phyloP scores from a whole-genome alignment of 345 rosid species.

The Pseudoturritis turrita region DNA sequence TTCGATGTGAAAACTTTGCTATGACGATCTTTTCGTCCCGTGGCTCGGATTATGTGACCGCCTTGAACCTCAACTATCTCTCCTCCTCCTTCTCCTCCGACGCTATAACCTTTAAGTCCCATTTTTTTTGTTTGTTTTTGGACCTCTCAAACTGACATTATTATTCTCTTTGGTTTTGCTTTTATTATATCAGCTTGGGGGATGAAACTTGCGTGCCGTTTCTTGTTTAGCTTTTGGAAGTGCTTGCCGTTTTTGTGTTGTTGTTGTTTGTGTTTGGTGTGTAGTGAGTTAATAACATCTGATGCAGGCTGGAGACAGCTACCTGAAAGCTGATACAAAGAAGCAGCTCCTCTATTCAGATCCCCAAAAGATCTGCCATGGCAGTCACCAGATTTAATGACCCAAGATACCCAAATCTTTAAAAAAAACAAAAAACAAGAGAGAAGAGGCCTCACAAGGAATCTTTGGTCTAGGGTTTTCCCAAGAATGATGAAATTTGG shows the following conservation, averaged over 20 bases:
- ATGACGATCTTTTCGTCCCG: constrained; percentile 75
- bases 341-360: constrained; percentile 34
- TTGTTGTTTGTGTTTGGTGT: constrained; percentile 22
- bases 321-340: constrained; percentile 37
- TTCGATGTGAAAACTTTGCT: constrained; percentile 81
- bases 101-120: constrained; percentile 41
- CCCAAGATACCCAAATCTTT: constrained; percentile 30
- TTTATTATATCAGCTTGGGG: background rate
- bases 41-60: constrained; percentile 71
- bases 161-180: background rate
- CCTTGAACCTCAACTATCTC: constrained; percentile 77
- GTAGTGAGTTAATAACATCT: constrained; percentile 32
- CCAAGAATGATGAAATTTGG: constrained; percentile 9
- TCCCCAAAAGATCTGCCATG: constrained; percentile 48
- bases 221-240: constrained; percentile 22
- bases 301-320: constrained; percentile 33
- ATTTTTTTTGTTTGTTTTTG: constrained; percentile 9
- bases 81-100: constrained; percentile 35
- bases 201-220: constrained; percentile 26
- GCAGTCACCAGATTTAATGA: constrained; percentile 42
- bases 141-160: constrained; percentile 21
- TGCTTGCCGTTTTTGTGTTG: constrained; percentile 29
- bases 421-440: background rate
- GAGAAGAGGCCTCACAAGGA: constrained; percentile 4
- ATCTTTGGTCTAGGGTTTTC: constrained; percentile 20